Evolutionary conservation across 225 moss, liverwort and hornwort species (phyloP), one percentile per base, ranked within the genome.

Genomic region (Takakia lepidozioides): DNA sequence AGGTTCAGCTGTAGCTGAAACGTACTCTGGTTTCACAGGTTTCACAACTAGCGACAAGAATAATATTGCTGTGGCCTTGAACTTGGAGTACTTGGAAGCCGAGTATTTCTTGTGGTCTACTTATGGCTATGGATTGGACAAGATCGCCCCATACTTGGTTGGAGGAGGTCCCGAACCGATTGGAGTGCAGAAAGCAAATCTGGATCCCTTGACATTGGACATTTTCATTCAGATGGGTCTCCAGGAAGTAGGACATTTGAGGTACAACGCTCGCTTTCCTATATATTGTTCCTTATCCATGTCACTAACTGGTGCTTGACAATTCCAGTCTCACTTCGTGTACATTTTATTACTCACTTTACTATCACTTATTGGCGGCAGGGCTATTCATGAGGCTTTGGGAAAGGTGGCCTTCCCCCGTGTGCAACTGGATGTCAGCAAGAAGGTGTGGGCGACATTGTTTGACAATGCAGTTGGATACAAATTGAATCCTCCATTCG

Each of bases 191-290:
- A 86, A 81, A 53, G 90, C 86, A 7, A 61, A 81, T 10, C 16
- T 86, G 42, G 65, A 70, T 11, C 7, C 67, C 0, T 44, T 66
- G 22, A 62, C 52, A 8, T 48, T 44, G 0, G 83, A 81, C 13
- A 40, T 83, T 13, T 71, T 3, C 36, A 40, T 19, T 16, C 82
- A 89, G 48, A 23, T 89, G 60, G 89, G 74, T 0, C 72, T 86
- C 7, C 89, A 86, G 51, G 86, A 86, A 81, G 63, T 91, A 10
- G 90, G 86, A 1, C 90, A 91, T 30, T 0, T 91, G 2, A 72
- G 80, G 89, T 83, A 52, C 1, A n/a, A n/a, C n/a, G n/a, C n/a
- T n/a, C n/a, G n/a, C n/a, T n/a, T n/a, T n/a, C n/a, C n/a, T n/a
- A n/a, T n/a, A n/a, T n/a, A n/a, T n/a, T n/a, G n/a, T n/a, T n/a